Percentiles rank a stretch among this genome's conserved stretches.
phyloP scores from a whole-genome alignment of 2,329 filamentous ascomycete genomes.

The Xylaria sp. region DNA sequence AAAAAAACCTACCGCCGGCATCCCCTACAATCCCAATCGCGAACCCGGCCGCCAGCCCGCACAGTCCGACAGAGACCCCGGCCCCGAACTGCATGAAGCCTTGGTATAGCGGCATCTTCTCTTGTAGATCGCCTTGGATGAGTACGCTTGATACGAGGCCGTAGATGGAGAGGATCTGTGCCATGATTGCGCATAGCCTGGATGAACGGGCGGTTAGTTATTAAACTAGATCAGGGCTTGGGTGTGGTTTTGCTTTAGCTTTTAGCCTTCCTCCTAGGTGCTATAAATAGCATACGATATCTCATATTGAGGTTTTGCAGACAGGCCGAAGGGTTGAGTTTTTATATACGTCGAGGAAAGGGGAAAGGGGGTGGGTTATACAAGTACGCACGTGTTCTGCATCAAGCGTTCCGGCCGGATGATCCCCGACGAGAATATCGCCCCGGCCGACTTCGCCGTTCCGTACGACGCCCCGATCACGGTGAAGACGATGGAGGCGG shows the following conservation, averaged over 20 bases:
- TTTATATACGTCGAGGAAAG: background rate
- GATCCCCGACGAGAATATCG: slow-evolving; percentile 57
- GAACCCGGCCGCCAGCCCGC: slow-evolving; percentile 58
- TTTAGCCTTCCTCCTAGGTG: too few species aligned
- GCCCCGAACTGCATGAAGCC: slow-evolving; percentile 58
- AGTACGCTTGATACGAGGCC: slow-evolving; percentile 58
- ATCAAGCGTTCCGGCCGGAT: slow-evolving; percentile 57
- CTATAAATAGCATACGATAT: too few species aligned
- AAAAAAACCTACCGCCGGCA: slow-evolving; percentile 52
- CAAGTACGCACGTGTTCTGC: slow-evolving; percentile 51
- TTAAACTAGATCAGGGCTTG: too few species aligned
- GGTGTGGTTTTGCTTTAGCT: too few species aligned
- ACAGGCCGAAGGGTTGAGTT: background rate
- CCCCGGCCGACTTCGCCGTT: slow-evolving; percentile 86
- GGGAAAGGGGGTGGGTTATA: background rate
- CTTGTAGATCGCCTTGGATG: slow-evolving; percentile 53
- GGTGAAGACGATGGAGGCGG: slow-evolving; percentile 91
- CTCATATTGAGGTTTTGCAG: background rate
- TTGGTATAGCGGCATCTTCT: slow-evolving; percentile 56
- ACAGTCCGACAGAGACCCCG: slow-evolving; percentile 56
- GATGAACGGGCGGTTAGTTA: background rate
- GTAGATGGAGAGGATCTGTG: slow-evolving; percentile 60
- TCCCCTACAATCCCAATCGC: slow-evolving; percentile 60
- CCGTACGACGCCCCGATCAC: slow-evolving; percentile 96
- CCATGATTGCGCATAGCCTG: slow-evolving; percentile 57